Evolutionary conservation across 2,329 filamentous ascomycete species (phyloP), one percentile per base, ranked within the genome.

Genomic region (Aspergillus ibericus): DNA sequence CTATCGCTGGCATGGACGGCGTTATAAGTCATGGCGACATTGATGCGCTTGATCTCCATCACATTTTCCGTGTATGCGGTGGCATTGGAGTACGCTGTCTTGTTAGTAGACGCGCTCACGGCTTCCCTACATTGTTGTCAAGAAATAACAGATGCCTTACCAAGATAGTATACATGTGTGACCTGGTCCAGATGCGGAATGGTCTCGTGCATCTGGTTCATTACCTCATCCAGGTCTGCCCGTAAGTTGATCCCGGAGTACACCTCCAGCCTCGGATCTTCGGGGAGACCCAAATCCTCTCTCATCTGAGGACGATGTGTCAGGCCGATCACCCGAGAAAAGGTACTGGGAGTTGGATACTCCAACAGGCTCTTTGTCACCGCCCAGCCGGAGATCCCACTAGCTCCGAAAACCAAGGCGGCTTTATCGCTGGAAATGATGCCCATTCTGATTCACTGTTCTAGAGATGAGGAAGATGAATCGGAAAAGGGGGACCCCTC

Each of bases 161-260:
- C 75, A 40, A 74, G 74, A 60, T 78, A 80, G 61, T 77, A 80
- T 9, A 80, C 72, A 60, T 81, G 77, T 1, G 76, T 79, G 18
- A 79, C 69, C 25, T 74, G 68, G 13, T 70, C 67, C 13, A 80
- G 68, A 36, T 72, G 67, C 25, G 73, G 69, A 8, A 79, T 66
- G 50, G 68, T 73, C 8, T 64, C 67, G 58, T 72, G 70, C 46
- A 77, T 61, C 44, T 72, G 71, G 6, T 67, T 66, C 16, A 73
- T 68, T 12, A 78, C 65, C 5, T 67, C 67, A 6, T 68, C 61
- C 35, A 73, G 66, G 8, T 62, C 67, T 18, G 64, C 66, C 6
- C 66, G 61, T 48, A 77, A 58, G 60, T 75, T 72, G 5, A 66
- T 44, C 1, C 66, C 61, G 6, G 57, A 58, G 13, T 59, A 29